These are phyloP conservation scores for Phytophthora tubulina DNA, from an alignment of 352 stramenopile species.

Conservation along the genomic window DNA sequence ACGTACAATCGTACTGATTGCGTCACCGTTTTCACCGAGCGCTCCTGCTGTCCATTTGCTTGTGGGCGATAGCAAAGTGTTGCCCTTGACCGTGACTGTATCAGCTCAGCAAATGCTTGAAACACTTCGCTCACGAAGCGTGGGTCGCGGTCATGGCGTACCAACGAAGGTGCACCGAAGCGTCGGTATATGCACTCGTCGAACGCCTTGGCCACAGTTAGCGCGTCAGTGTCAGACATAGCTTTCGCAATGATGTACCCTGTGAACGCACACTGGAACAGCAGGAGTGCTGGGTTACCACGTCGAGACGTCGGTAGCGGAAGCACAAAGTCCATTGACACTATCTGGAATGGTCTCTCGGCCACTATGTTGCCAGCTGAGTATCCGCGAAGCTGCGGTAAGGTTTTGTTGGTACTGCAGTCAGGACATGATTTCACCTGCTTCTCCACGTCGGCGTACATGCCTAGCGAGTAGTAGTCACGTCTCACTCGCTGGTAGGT, in stretches of 20 bases:
- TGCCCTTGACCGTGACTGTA: no score
- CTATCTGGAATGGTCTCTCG: not conserved
- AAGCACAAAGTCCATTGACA: not conserved
- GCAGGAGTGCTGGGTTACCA: not conserved
- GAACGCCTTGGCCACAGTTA: not conserved
- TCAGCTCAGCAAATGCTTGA: no score
- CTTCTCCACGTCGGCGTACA: not conserved
- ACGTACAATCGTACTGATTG: no score
- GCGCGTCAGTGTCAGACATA: not conserved
- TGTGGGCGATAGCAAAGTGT: no score
- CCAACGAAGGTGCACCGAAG: not conserved
- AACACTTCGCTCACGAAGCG: no score
- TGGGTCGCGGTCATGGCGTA: not conserved
- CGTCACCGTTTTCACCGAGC: no score
- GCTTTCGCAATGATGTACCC: not conserved
- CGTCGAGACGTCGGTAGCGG: not conserved
- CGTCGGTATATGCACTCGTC: not conserved
- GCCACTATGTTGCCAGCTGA: not conserved
- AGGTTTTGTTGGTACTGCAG: conserved; percentile 10
- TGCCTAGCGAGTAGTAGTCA: conserved; percentile 7
- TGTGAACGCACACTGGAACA: not conserved
- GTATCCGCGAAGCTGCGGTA: not conserved
- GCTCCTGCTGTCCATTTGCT: no score
- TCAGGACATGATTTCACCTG: conserved; percentile 1
- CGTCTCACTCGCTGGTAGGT: not conserved